Conservation (phyloP, 495 filamentous ascomycete genomes). For the Neurospora sp. region DNA sequence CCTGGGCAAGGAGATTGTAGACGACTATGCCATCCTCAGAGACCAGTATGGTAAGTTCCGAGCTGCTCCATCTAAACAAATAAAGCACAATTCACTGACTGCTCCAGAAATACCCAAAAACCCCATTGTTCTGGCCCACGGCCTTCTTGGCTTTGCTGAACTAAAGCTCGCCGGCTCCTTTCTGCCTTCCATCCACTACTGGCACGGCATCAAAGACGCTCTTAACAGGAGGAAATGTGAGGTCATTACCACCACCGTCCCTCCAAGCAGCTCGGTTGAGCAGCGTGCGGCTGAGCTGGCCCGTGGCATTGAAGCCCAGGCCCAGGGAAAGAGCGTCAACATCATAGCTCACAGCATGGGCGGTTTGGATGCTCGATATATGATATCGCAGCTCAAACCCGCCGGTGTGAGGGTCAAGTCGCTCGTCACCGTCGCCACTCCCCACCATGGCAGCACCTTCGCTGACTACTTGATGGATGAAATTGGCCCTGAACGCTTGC, state of each 20-base stretch:
- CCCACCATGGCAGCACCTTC: conserved; percentile 76
- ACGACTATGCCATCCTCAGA: conserved; percentile 66
- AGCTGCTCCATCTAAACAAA: neutral
- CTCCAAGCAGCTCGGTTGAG: conserved; percentile 71
- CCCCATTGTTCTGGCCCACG: conserved; percentile 79
- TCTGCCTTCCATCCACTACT: conserved; percentile 77
- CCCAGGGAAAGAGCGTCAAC: conserved; percentile 67
- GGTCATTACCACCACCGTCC: conserved; percentile 74
- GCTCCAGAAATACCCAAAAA: conserved; percentile 49
- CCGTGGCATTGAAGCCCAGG: conserved; percentile 53
- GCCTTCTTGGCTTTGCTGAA: conserved; percentile 84
- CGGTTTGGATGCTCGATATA: conserved; percentile 84
- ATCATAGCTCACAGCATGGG: conserved; percentile 74
- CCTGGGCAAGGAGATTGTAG: conserved; percentile 58
- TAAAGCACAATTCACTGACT: conserved; percentile 1
- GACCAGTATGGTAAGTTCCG: conserved; percentile 53
- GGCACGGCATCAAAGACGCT: conserved; percentile 81
- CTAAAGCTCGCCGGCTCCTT: conserved; percentile 58
- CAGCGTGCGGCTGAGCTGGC: conserved; percentile 58
- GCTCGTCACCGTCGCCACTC: conserved; percentile 79
- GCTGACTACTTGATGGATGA: conserved; percentile 73
- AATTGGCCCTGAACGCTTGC: conserved; percentile 53
- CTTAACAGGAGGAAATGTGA: conserved; percentile 60
- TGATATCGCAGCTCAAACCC: conserved; percentile 73
- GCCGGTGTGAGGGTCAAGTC: conserved; percentile 57